Evolutionary conservation across 2,329 filamentous ascomycete species (phyloP).

Genomic region (Chrysosporium queenslandicum): DNA sequence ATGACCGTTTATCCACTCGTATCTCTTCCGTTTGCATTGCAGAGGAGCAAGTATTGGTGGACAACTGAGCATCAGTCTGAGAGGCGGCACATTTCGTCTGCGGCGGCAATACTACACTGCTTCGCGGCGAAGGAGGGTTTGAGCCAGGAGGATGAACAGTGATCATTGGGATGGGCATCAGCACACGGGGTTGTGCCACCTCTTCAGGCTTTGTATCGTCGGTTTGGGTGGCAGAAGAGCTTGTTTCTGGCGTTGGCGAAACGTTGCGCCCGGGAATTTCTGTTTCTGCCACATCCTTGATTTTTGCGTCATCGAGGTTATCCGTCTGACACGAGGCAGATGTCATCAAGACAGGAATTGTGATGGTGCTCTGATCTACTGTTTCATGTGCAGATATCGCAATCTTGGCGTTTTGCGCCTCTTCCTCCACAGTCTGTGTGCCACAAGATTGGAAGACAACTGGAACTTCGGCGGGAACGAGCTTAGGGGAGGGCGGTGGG

Average conservation of each 20-base stretch:
- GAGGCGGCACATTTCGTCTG: conserved; percentile 70
- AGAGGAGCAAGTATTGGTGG: conserved; percentile 42
- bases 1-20: conserved; percentile 65
- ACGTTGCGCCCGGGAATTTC: not conserved
- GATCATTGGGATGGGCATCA: conserved; percentile 65
- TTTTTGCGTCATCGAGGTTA: conserved; percentile 29
- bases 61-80: conserved; percentile 55
- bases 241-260: conserved; percentile 13
- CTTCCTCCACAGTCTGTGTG: not conserved
- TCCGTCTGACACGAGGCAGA: conserved; percentile 38
- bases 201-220: conserved; percentile 16
- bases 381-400: conserved; percentile 11
- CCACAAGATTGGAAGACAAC: conserved; percentile 1
- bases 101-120: conserved; percentile 66
- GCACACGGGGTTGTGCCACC: conserved; percentile 6
- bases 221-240: conserved; percentile 27
- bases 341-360: conserved; percentile 28
- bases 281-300: conserved; percentile 24
- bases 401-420: not conserved
- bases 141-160: conserved; percentile 82
- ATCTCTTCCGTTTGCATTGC: conserved; percentile 87
- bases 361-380: conserved; percentile 28
- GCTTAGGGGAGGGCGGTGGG: conserved; percentile 63
- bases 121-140: conserved; percentile 66
- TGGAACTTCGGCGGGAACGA: conserved; percentile 35